Evolutionary conservation across 108 stramenopile genomes (phyloP), one percentile per base, ranked within the genome.

Genomic region (Aurantiochytrium sp.): DNA sequence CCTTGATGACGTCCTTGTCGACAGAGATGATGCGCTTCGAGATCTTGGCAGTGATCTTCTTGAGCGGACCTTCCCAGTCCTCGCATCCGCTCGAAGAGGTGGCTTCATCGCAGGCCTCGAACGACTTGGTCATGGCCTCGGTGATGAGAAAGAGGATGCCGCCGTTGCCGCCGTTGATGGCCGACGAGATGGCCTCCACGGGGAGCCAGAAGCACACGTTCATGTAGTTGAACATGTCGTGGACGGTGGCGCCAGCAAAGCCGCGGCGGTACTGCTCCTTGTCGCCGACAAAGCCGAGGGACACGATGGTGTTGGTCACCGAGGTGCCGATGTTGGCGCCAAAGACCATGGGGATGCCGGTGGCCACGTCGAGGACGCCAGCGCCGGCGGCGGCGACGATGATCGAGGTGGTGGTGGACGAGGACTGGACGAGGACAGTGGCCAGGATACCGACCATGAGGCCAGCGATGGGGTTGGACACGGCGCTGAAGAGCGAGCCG

Each of bases 221-320:
- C 69, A 96, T 87, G 68, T 94, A 93, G 94, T 96, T 96, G 94
- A 96, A 96, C 91, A 94, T 92, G 89, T 96, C 96, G 91, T 96
- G 96, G 86, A 96, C 96, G 27, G 95, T 95, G 87, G 96, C 96
- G 55, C 96, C 96, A 31, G 96, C 95, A 86, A 96, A 96, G 87
- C 95, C 96, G 85, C 95, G 95, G 69, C 95, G 95, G 65, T 95
- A 90, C 86, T 96, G 93, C 85, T 93, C 92, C 86, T 93, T 95
- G 87, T 95, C 94, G 88, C 93, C 94, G 94, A 96, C 89, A 48
- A 95, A 95, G 68, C 96, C 96, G 90, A 95, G 93, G 86, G 96
- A 92, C 48, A 96, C 95, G 45, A 96, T 95, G 85, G 95, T 94
- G 90, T 95, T 95, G 85, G 95, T 95, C 37, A 96, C 95, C 42